phyloP scores from a whole-genome alignment of 2,329 filamentous ascomycete genomes.

The Beauveria australis region DNA sequence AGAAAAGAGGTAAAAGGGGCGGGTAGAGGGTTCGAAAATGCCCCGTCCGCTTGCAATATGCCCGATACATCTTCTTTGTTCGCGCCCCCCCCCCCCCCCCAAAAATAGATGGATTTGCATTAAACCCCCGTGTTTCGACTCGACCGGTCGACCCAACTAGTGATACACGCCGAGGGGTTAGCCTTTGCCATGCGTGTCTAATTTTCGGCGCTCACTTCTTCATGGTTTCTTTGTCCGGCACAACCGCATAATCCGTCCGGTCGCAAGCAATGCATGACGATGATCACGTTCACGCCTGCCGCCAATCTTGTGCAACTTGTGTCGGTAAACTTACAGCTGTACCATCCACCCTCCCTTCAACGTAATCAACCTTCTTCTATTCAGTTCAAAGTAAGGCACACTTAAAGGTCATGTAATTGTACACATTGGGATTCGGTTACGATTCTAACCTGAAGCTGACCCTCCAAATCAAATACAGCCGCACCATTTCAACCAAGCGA shows the following conservation, averaged over 20 bases:
- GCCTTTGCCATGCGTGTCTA: background rate
- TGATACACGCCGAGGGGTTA: background rate
- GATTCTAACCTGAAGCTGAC: too few species aligned
- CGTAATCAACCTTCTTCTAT: too few species aligned
- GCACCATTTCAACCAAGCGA: background rate
- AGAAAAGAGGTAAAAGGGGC: background rate
- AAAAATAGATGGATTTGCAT: slow-evolving; percentile 3
- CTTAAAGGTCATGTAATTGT: too few species aligned
- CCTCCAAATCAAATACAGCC: too few species aligned
- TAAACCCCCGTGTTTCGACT: slow-evolving; percentile 3
- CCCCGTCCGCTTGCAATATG: background rate
- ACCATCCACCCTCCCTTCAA: too few species aligned
- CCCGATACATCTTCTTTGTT: background rate
- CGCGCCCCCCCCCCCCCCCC: background rate
- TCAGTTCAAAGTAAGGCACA: too few species aligned
- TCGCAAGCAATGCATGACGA: background rate
- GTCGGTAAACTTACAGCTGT: background rate
- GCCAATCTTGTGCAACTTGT: background rate
- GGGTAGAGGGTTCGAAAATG: background rate
- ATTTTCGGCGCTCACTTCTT: background rate
- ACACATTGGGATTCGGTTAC: too few species aligned
- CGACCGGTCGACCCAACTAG: background rate
- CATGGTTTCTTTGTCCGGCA: background rate
- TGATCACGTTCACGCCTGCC: background rate
- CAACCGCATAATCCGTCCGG: background rate